Evolutionary conservation across 179 eudicot genomes (phyloP), one percentile per base, ranked within the genome.

Genomic region (Spergularia azorica): DNA sequence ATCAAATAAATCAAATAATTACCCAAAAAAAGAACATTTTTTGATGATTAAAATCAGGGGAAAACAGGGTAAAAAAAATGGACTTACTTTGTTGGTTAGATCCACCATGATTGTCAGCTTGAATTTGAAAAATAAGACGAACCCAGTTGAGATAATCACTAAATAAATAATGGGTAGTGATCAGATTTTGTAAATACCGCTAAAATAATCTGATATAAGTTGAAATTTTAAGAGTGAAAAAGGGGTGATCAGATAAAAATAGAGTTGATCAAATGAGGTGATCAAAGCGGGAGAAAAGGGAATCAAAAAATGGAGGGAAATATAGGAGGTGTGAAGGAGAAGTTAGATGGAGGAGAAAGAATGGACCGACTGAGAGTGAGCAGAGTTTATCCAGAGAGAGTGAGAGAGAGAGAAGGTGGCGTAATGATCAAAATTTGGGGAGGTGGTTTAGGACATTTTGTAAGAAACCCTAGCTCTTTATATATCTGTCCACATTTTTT

Each of bases 61-160:
- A 51, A 71, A 58, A 76, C 0, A 66, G 66, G 63, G 63, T 36
- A 64, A 61, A 77, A 65, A n/a, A 46, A 91, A 87, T 83, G 86
- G 71, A 86, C 95, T 87, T 63, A 92, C 98, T 79, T 88, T 90
- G 58, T 89, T 84, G 55, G 82, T 80, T 67, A 74, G 90, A 91
- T 93, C 93, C 88, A 87, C 85, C 95, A 88, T 91, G 58, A 50
- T 7, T 54, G 60, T n/a, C 17, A 41, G 2, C 9, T 41, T 59
- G 10, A 56, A n/a, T 77, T 14, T 66, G 79, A 67, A 83, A 84
- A 83, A 82, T 55, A 63, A 61, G 20, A 20, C 61, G 36, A 74
- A 72, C 88, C 84, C 90, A 74, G 81, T 73, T n/a, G 76, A 70
- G 78, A 52, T 54, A 65, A 70, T 46, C 3, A 70, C 43, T 12